Evolutionary conservation across 345 rosid species (phyloP).

Genomic region (Conringia planisiliqua): DNA sequence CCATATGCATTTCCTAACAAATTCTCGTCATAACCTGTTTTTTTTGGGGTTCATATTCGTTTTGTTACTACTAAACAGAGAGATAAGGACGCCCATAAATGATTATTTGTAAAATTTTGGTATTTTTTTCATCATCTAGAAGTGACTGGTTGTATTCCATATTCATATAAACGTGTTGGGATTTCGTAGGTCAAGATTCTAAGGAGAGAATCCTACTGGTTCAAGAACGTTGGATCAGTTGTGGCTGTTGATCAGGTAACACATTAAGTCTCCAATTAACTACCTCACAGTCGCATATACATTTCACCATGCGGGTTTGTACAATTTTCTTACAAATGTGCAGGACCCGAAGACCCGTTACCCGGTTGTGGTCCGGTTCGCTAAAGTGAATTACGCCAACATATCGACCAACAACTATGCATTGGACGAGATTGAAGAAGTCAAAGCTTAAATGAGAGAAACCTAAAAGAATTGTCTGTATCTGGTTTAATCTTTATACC

Average conservation of each 20-base stretch:
- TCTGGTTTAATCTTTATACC: constrained; percentile 3
- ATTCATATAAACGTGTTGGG: not conserved
- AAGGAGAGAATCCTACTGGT: constrained; percentile 92
- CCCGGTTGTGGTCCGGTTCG: constrained; percentile 91
- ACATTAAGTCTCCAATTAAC: not conserved
- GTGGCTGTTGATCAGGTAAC: constrained; percentile 86
- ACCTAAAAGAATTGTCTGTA: not conserved
- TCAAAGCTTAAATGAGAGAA: constrained; percentile 38
- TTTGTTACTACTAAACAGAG: not conserved
- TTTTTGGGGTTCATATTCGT: too few relatives aligned
- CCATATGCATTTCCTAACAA: not conserved
- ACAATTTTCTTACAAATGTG: not conserved
- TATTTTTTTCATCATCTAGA: not conserved
- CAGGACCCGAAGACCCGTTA: constrained; percentile 81
- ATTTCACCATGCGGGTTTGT: not conserved
- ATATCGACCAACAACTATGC: constrained; percentile 96
- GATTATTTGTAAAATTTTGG: not conserved
- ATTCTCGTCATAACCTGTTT: not conserved
- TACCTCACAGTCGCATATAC: not conserved
- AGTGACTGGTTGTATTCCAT: not conserved
- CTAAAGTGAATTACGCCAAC: constrained; percentile 85
- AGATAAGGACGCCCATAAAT: not conserved
- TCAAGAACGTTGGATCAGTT: constrained; percentile 71
- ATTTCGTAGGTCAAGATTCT: constrained; percentile 70
- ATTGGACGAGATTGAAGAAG: constrained; percentile 81